Base-by-base conservation (phyloP, 73 alveolate genomes). In the Paramecium sonneborni region DNA sequence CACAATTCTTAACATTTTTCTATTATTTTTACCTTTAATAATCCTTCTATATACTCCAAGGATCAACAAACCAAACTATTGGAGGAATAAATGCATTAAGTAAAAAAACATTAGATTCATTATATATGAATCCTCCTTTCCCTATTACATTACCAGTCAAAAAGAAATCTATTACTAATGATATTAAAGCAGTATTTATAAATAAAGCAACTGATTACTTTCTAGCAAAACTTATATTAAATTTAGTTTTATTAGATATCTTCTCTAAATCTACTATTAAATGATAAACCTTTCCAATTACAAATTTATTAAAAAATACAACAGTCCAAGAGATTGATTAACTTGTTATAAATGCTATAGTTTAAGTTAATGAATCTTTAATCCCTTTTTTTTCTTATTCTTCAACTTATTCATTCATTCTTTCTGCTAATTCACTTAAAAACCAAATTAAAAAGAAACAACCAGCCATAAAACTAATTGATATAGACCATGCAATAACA, bases 391-490 rank as follows among this genome's bases (percentile, higher is more conserved):
- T 20, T 11, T 69, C 68, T 37, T 69, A 57, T 6, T 70, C 94
- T 37, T 88, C 94, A 5, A 41, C 76, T 62, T 88, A 48, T 21
- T 88, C 91, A 34, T 88, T 38, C 68, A 69, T 82, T 72, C 76
- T 82, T 48, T 88, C 94, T 69, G 94, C 87, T 28, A 68, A 62
- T 72, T 88, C 94, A 69, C 94, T 88, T n/a, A 88, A 44, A 24
- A 88, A 82, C 85, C 89, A 69, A 15, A 88, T 88, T 34, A 88
- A 76, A 70, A 88, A 76, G 87, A 88, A 88, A 30, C 91, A 88
- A 14, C 85, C 90, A 38, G 74, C 37, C 55, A 82, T 69, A 38
- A 88, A 69, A 41, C 55, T 21, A 15, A 88, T 32, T 35, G 88
- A 69, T 15, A 69, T 88, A 5, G 76, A 67, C 85, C 85, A 88